Evolutionary conservation across 352 stramenopile species (phyloP).

Genomic region (Phytophthora sp.): DNA sequence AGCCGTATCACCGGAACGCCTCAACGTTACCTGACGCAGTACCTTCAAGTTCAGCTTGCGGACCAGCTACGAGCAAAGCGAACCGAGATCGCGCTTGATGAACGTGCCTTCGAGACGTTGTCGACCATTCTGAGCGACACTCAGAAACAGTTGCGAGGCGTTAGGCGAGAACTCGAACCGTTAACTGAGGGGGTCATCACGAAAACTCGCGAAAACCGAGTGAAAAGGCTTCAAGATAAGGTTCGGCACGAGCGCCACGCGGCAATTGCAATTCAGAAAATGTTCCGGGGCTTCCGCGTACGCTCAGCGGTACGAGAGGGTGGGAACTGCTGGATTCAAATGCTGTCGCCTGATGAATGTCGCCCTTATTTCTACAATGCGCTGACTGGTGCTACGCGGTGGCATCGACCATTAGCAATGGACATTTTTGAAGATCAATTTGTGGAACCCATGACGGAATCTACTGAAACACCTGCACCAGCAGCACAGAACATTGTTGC

Average conservation of each 20-base stretch:
- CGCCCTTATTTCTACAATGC: constrained; percentile 84
- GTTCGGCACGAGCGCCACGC: constrained; percentile 70
- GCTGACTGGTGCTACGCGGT: constrained; percentile 71
- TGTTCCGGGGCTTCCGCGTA: constrained; percentile 81
- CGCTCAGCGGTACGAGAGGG: constrained; percentile 71
- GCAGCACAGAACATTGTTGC: not conserved
- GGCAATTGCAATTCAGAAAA: constrained; percentile 77
- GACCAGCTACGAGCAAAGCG: constrained; percentile 83
- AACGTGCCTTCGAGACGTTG: constrained; percentile 58
- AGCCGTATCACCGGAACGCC: constrained; percentile 86
- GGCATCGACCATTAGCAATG: constrained; percentile 73
- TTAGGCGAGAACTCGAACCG: constrained; percentile 84
- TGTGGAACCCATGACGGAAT: constrained; percentile 37
- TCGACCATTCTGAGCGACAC: constrained; percentile 64
- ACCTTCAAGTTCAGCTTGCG: constrained; percentile 89
- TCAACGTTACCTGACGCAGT: constrained; percentile 94
- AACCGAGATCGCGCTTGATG: constrained; percentile 66
- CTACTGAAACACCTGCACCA: not conserved
- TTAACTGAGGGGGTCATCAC: constrained; percentile 80
- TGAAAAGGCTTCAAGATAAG: constrained; percentile 67
- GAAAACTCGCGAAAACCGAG: constrained; percentile 79
- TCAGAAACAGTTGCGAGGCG: constrained; percentile 72
- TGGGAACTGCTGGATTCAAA: constrained; percentile 80
- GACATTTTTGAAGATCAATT: constrained; percentile 75
- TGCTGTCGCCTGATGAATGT: constrained; percentile 38